phyloP scores from a whole-genome alignment of 2,329 filamentous ascomycete species.

The Epichloe elymi region DNA sequence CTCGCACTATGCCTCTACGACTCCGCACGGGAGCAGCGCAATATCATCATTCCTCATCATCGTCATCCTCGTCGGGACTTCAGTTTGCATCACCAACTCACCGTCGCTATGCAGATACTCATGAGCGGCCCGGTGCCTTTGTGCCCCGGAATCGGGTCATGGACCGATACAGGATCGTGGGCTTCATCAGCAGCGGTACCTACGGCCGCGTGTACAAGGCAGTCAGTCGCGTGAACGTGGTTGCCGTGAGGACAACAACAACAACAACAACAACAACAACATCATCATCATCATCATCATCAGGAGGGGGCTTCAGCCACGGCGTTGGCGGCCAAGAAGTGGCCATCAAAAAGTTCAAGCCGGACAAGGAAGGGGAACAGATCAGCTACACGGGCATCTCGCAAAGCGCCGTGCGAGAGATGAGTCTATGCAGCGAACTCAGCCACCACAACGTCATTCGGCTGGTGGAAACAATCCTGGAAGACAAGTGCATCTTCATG shows the following conservation, averaged over 20 bases:
- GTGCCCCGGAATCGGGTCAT: constrained; percentile 75
- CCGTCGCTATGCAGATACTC: constrained; percentile 32
- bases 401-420: constrained; percentile 91
- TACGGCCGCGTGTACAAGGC: constrained; percentile 99
- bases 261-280: background rate
- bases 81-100: constrained; percentile 19
- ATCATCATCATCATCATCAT: no score
- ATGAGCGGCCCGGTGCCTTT: constrained; percentile 41
- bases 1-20: constrained; percentile 19
- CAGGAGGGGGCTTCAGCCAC: constrained; percentile 10
- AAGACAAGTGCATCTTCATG: constrained; percentile 99
- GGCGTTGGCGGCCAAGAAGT: constrained; percentile 59
- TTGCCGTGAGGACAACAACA: constrained; percentile 2
- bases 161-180: constrained; percentile 90
- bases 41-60: constrained; percentile 12
- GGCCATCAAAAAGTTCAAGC: constrained; percentile 99
- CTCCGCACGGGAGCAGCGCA: constrained; percentile 18
- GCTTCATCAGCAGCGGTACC: constrained; percentile 95
- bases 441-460: constrained; percentile 80
- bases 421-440: constrained; percentile 90
- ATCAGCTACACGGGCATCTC: constrained; percentile 95
- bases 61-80: constrained; percentile 8
- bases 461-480: constrained; percentile 87
- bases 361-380: constrained; percentile 92
- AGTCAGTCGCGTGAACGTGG: constrained; percentile 39